Evolutionary conservation across 768 basidiomycete genomes (phyloP), one percentile per base, ranked within the genome.

Genomic region (Xerocomellus dryophilus): DNA sequence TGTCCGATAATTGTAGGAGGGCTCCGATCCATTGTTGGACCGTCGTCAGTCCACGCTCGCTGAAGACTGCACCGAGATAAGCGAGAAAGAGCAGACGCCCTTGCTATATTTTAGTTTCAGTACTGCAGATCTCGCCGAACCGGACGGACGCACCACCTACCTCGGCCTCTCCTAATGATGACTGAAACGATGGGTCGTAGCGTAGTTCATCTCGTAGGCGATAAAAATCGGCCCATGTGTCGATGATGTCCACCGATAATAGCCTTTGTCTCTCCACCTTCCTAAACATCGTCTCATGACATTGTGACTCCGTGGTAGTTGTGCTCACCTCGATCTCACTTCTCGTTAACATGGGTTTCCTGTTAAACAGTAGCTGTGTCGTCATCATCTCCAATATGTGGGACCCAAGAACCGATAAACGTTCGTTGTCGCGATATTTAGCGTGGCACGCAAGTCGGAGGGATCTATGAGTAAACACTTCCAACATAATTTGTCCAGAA

Each of bases 391-490:
- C 74, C 49, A 86, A 69, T 35, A 76, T 76, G 44, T 71, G 56
- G 52, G 71, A 68, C 31, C 85, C 85, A 38, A 86, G 73, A 35
- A 73, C 69, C 34, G 78, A 69, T 53, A 87, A 67, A 49, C 83
- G 71, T 65, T 83, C 82, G 58, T 83, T 83, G 66, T 86, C 83
- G 57, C 71, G 72, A 63, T 76, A 78, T 74, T 74, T 56, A 63
- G 72, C 59, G 39, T 68, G 69, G 59, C 71, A 57, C 61, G 69
- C 63, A 66, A 71, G 76, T 47, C 81, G 76, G 46, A 90, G 74
- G 18, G 86, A 86, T 61, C 70, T 77, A 65, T 90, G 88, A 12
- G 85, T 88, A 61, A 80, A 88, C 48, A 88, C 83, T 60, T 86
- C 80, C 48, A 90, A 78, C 59, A 83, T 72, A 35, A 82, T 71